Evolutionary conservation across 306 rosid genomes (phyloP).

Genomic region (Purshia tridentata): DNA sequence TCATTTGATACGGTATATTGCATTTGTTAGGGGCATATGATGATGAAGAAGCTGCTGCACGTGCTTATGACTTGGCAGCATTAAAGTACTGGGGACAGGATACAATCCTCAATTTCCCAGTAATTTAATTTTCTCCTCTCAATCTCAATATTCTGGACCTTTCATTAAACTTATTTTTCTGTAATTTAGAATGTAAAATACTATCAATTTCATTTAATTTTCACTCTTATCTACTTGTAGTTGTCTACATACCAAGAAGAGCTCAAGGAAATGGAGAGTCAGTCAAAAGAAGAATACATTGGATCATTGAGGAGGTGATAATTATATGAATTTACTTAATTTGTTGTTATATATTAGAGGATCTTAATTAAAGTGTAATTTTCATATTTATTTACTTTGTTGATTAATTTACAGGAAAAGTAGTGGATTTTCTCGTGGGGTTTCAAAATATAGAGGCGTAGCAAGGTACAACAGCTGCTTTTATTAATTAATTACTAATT

Average conservation of each 20-base stretch:
- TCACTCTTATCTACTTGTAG: constrained; percentile 29
- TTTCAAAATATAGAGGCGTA: constrained; percentile 90
- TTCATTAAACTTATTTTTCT: background rate
- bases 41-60: constrained; percentile 94
- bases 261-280: constrained; percentile 74
- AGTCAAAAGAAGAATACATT: constrained; percentile 87
- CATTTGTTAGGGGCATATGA: constrained; percentile 83
- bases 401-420: constrained; percentile 60
- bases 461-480: constrained; percentile 66
- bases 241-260: constrained; percentile 59
- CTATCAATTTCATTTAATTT: background rate
- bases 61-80: constrained; percentile 98
- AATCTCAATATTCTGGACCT: background rate
- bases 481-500: background rate
- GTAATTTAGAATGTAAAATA: background rate
- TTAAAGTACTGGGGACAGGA: constrained; percentile 97
- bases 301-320: constrained; percentile 85
- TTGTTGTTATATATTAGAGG: background rate
- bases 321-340: too few species aligned
- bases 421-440: constrained; percentile 97
- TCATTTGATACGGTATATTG: constrained; percentile 4
- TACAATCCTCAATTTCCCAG: constrained; percentile 84
- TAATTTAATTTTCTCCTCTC: constrained; percentile 20
- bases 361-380: background rate
- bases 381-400: background rate